Conservation (phyloP, 2,329 filamentous ascomycete species). For the Daldinia sp. region DNA sequence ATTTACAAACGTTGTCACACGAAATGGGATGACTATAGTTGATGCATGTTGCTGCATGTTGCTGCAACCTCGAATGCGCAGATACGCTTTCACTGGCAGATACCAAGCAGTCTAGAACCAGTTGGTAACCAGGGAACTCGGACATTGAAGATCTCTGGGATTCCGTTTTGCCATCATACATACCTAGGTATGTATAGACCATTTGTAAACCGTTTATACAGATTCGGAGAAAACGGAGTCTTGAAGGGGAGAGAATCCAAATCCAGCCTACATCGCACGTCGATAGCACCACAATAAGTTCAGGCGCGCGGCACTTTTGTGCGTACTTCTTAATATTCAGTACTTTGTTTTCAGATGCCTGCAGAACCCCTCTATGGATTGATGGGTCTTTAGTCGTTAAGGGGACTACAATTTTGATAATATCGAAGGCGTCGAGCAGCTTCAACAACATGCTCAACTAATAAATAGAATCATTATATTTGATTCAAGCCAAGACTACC, state of each 20-base stretch:
- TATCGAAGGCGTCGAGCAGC: neutral
- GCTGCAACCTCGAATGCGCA: neutral
- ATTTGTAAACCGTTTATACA: neutral
- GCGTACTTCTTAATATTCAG: neutral
- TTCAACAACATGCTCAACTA: neutral
- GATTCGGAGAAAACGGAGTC: neutral
- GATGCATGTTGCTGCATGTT: neutral
- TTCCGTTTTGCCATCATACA: neutral
- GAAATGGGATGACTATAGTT: neutral
- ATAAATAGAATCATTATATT: neutral
- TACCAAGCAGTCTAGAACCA: neutral
- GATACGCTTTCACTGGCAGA: neutral
- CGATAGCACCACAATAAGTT: neutral
- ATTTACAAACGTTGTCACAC: neutral
- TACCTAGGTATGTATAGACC: neutral
- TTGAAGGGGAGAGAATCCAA: neutral
- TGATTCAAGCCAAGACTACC: neutral
- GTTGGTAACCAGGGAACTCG: neutral
- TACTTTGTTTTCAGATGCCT: neutral
- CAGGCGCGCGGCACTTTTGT: neutral
- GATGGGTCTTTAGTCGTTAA: neutral
- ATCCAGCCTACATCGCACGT: neutral
- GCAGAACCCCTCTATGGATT: neutral
- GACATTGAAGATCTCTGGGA: neutral
- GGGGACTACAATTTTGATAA: neutral